Evolutionary conservation across 129 eudicot genomes (phyloP).

Genomic region (Tanacetum coccineum): DNA sequence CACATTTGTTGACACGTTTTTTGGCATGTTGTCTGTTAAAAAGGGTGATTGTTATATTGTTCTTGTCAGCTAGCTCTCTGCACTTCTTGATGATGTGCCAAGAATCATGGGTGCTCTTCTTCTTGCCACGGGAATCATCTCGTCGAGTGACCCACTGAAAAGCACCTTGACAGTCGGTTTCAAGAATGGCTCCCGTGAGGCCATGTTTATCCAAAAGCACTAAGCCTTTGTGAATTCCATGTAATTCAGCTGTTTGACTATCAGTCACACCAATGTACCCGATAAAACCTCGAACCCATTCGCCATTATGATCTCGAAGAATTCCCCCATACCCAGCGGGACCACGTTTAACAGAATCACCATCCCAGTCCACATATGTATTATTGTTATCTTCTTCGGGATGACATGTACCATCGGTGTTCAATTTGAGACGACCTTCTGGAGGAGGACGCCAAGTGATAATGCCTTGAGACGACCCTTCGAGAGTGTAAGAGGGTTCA

Average conservation of each 20-base stretch:
- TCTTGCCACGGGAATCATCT: not conserved
- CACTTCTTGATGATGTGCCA: not conserved
- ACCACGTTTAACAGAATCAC: not conserved
- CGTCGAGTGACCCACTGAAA: not conserved
- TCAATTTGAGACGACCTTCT: not conserved
- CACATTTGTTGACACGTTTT: not conserved
- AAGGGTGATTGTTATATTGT: not conserved
- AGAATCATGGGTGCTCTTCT: not conserved
- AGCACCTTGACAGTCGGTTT: not conserved
- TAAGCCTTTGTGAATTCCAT: conserved; percentile 4
- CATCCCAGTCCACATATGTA: not conserved
- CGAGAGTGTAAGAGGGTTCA: too few relatives aligned
- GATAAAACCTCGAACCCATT: not conserved
- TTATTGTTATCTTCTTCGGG: not conserved
- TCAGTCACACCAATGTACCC: not conserved
- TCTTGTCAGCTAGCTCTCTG: not conserved
- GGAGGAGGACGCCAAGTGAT: not conserved
- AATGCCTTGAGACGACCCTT: too few relatives aligned
- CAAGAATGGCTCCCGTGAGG: not conserved
- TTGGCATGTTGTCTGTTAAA: not conserved
- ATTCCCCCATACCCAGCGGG: conserved; percentile 11
- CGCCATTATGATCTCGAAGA: not conserved
- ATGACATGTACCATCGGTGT: conserved; percentile 4
- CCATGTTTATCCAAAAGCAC: not conserved
- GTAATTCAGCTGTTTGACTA: not conserved